A percentile compares a stretch with the other conserved stretches of the same genome.
phyloP scores from a whole-genome alignment of 2,329 filamentous ascomycete genomes.

The Cladosporium halotolerans region DNA sequence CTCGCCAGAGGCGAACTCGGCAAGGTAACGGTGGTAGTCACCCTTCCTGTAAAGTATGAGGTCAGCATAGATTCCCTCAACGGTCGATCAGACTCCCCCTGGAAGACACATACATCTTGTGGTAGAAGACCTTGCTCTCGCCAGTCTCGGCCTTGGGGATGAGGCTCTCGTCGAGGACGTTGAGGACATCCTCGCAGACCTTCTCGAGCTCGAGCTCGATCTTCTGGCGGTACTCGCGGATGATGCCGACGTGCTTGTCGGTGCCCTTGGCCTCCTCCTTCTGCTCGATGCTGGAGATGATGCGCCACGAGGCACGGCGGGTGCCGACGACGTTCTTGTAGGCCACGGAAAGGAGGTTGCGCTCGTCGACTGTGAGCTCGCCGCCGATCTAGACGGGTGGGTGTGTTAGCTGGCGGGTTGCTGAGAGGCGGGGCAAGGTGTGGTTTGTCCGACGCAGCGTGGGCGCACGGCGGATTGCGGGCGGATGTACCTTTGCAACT shows the following conservation, averaged over 20 bases:
- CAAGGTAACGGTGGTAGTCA: constrained; percentile 93
- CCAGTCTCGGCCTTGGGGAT: constrained; percentile 94
- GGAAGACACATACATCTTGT: constrained; percentile 80
- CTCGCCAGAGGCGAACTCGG: constrained; percentile 87
- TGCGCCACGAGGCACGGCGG: constrained; percentile 96
- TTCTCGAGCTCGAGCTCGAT: constrained; percentile 96
- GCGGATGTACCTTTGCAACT: constrained; percentile 73
- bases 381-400: constrained; percentile 50
- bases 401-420: constrained; percentile 1
- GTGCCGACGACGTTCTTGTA: constrained; percentile 99
- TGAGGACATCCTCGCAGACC: constrained; percentile 95
- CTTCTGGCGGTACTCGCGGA: constrained; percentile 97
- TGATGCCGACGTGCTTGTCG: constrained; percentile 87
- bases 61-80: constrained; percentile 12
- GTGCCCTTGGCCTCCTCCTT: constrained; percentile 99
- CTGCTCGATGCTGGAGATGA: constrained; percentile 99
- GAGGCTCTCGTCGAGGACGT: constrained; percentile 85
- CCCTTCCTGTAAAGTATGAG: constrained; percentile 64
- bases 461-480: constrained; percentile 11
- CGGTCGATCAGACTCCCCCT: too few species aligned
- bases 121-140: constrained; percentile 99
- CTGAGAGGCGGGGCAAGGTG: constrained; percentile 5
- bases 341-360: constrained; percentile 93
- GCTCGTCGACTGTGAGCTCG: constrained; percentile 63
- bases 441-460: neutral